Conservation (phyloP, 2,329 filamentous ascomycete genomes). For the Botrytis paeoniae region DNA sequence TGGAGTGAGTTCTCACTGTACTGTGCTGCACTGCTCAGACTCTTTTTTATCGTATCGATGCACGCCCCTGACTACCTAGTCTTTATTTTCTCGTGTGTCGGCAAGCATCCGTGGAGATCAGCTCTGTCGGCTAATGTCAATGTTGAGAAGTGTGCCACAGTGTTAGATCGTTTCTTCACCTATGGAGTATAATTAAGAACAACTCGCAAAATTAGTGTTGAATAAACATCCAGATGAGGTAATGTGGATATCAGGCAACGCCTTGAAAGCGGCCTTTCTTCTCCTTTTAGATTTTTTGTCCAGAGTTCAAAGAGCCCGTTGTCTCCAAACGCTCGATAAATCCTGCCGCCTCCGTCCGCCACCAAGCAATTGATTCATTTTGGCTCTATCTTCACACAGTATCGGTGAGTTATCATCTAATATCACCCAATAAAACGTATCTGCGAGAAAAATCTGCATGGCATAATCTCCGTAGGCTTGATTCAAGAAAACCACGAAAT, state of each 20-base stretch:
- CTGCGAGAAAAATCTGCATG: not conserved
- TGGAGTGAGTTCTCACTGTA: not conserved
- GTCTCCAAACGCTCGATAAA: not conserved
- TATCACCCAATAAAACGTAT: not conserved
- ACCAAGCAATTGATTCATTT: not conserved
- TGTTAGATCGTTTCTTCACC: not conserved
- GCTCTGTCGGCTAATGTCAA: not conserved
- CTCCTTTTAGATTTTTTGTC: not conserved
- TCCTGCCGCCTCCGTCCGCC: not conserved
- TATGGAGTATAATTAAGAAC: not conserved
- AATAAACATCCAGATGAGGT: not conserved
- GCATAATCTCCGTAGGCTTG: not conserved
- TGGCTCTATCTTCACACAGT: not conserved
- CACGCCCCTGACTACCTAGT: not conserved
- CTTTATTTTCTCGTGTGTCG: not conserved
- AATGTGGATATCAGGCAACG: not conserved
- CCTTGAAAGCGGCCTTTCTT: not conserved
- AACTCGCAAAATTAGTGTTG: not conserved
- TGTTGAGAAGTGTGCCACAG: not conserved
- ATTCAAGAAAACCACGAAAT: not conserved
- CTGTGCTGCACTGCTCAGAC: not conserved
- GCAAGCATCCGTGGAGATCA: not conserved
- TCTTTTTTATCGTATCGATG: not conserved
- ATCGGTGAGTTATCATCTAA: not conserved
- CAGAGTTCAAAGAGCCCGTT: not conserved